Conservation (phyloP, 1,139 yeast genomes). For the Yamadazyma trypodendri region DNA sequence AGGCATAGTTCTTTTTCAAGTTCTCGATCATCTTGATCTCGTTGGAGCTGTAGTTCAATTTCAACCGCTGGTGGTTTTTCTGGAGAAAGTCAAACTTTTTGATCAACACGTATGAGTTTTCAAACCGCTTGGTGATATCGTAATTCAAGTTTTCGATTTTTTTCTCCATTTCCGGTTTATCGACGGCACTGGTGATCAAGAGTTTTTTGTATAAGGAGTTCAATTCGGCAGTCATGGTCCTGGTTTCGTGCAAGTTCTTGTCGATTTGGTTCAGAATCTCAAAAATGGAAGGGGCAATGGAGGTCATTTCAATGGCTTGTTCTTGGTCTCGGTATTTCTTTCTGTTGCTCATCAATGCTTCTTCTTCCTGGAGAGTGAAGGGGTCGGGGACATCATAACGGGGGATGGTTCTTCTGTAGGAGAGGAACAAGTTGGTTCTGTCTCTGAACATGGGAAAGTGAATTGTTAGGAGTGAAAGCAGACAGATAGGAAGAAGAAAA, state of each 20-base stretch:
- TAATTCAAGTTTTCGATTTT: conserved; percentile 74
- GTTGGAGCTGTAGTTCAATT: conserved; percentile 36
- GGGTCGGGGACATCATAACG: conserved; percentile 1
- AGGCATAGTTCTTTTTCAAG: conserved; percentile 80
- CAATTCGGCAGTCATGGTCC: conserved; percentile 52
- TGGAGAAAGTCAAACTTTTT: conserved; percentile 61
- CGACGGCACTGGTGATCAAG: conserved; percentile 82
- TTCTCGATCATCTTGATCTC: conserved; percentile 73
- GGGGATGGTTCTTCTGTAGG: conserved; percentile 72
- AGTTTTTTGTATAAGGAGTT: conserved; percentile 76
- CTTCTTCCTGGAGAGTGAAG: conserved; percentile 45
- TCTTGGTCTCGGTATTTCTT: conserved; percentile 17
- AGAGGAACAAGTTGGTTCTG: conserved; percentile 66
- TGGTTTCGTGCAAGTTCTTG: conserved; percentile 49
- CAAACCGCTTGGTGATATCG: conserved; percentile 69
- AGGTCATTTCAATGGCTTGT: conserved; percentile 42
- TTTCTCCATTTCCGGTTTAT: conserved; percentile 63
- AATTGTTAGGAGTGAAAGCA: too few species aligned
- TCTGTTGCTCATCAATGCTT: conserved; percentile 48
- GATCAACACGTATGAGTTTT: conserved; percentile 72
- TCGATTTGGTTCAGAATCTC: conserved; percentile 76
- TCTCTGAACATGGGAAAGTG: conserved; percentile 66
- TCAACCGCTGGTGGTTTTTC: conserved; percentile 35
- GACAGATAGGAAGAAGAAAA: too few species aligned
- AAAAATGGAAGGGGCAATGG: conserved; percentile 75